A percentile compares a stretch with the other conserved stretches of the same genome.
phyloP scores from a whole-genome alignment of 2,329 filamentous ascomycete species.

The Botrytis byssoidea region DNA sequence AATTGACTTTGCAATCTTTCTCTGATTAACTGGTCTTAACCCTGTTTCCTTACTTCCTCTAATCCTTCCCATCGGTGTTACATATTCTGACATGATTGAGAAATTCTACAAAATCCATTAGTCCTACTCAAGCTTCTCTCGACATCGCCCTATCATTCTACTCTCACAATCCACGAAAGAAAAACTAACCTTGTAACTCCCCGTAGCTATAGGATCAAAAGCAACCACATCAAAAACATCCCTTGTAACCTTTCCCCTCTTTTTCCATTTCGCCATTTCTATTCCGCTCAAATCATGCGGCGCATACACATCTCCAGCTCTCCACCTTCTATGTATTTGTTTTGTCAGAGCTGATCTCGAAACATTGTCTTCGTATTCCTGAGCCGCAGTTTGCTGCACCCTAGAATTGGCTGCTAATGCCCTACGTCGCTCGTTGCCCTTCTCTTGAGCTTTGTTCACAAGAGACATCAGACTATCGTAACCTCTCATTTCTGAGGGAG shows the following conservation, averaged over 20 bases:
- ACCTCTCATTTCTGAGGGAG: background rate
- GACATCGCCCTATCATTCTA: too few relatives aligned
- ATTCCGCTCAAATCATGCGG: slow-evolving; percentile 78
- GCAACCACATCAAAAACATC: slow-evolving; percentile 81
- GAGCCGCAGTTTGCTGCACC: slow-evolving; percentile 6
- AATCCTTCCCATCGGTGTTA: slow-evolving; percentile 82
- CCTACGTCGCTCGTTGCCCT: background rate
- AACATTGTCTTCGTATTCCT: slow-evolving; percentile 11
- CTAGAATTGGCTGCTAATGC: too few relatives aligned
- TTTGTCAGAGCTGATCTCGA: slow-evolving; percentile 51
- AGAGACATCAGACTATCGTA: background rate
- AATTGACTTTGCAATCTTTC: slow-evolving; percentile 90
- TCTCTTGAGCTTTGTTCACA: background rate
- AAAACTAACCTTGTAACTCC: slow-evolving; percentile 77
- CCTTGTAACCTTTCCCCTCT: slow-evolving; percentile 49
- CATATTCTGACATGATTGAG: slow-evolving; percentile 84
- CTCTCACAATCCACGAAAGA: background rate
- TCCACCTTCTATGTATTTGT: slow-evolving; percentile 70
- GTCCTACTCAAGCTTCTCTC: slow-evolving; percentile 6
- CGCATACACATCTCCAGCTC: slow-evolving; percentile 79
- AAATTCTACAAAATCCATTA: slow-evolving; percentile 68
- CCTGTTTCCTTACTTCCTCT: slow-evolving; percentile 73
- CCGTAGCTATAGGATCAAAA: slow-evolving; percentile 73
- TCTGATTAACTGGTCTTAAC: slow-evolving; percentile 83
- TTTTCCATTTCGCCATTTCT: slow-evolving; percentile 81